Conservation (phyloP, 2,329 filamentous ascomycete species). For the Epichloe gansuensis region DNA sequence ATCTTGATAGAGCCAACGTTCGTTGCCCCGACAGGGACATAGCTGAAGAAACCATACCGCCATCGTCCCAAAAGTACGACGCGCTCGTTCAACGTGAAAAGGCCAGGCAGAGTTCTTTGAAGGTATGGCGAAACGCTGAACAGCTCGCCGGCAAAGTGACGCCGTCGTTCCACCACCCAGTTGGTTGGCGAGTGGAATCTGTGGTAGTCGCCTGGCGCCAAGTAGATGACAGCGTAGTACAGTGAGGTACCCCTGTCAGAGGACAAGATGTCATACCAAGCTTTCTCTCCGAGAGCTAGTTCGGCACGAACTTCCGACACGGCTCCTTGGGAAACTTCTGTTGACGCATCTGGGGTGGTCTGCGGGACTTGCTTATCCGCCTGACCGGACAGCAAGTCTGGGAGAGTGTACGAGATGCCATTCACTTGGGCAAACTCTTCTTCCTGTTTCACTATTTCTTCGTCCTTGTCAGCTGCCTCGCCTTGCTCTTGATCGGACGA, state of each 20-base stretch:
- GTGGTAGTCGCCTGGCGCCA: conserved; percentile 96
- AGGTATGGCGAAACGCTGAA: conserved; percentile 93
- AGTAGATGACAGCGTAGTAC: conserved; percentile 90
- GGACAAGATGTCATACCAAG: conserved; percentile 59
- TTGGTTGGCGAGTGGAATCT: conserved; percentile 91
- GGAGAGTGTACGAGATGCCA: conserved; percentile 88
- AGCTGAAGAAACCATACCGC: conserved; percentile 96
- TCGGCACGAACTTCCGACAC: conserved; percentile 77
- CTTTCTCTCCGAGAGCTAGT: conserved; percentile 56
- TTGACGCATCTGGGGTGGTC: conserved; percentile 61
- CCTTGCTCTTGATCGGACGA: conserved; percentile 12
- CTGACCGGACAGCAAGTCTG: conserved; percentile 70
- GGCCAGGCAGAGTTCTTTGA: conserved; percentile 77
- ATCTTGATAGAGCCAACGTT: conserved; percentile 95
- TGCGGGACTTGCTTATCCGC: conserved; percentile 31
- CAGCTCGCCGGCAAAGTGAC: conserved; percentile 95
- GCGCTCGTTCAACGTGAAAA: conserved; percentile 94
- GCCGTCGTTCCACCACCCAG: conserved; percentile 87
- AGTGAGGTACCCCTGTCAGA: conserved; percentile 55
- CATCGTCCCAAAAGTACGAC: conserved; percentile 87
- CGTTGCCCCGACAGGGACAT: conserved; percentile 88
- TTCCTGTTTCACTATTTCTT: conserved; percentile 61
- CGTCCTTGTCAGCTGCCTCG: conserved; percentile 31
- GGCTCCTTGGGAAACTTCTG: conserved; percentile 47
- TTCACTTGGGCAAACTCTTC: conserved; percentile 92